These are phyloP conservation scores for Wallacemonas sp. DNA, from an alignment of 208 protist species.

Conservation along the genomic window DNA sequence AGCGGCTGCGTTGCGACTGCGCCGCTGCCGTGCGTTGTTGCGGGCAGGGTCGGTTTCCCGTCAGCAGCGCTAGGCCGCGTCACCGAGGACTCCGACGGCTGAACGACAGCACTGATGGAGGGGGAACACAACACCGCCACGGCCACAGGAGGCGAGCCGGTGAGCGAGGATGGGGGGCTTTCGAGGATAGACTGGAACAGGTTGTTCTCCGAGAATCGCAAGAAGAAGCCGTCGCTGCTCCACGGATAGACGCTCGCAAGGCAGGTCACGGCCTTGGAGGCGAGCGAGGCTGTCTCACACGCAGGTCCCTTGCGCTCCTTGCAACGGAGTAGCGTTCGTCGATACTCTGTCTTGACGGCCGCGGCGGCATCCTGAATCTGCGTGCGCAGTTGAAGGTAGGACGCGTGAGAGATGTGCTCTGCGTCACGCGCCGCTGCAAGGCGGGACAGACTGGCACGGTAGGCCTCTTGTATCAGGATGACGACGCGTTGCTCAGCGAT, in stretches of 20 bases:
- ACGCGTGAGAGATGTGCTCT: slow-evolving; percentile 7
- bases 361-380: slow-evolving; percentile 15
- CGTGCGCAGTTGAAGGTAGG: slow-evolving; percentile 2
- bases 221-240: slow-evolving; percentile 42
- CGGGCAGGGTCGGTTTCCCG: neutral
- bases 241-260: slow-evolving; percentile 49
- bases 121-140: too few relatives aligned
- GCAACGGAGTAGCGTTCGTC: slow-evolving; percentile 36
- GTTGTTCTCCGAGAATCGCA: slow-evolving; percentile 43
- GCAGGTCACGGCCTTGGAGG: slow-evolving; percentile 42
- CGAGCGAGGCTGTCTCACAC: slow-evolving; percentile 21
- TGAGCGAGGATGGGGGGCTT: neutral
- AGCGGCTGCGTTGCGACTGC: neutral
- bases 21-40: neutral
- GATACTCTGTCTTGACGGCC: slow-evolving; percentile 43
- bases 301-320: slow-evolving; percentile 18
- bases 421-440: slow-evolving; percentile 4
- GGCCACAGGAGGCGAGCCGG: neutral
- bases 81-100: too few relatives aligned
- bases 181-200: slow-evolving; percentile 13
- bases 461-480: slow-evolving; percentile 50
- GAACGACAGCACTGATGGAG: too few relatives aligned
- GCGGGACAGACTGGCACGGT: slow-evolving; percentile 20
- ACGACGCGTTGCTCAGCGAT: slow-evolving; percentile 45
- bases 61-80: too few relatives aligned